A percentile compares a stretch with the other conserved stretches of the same genome.
These are phyloP conservation scores for Amyloporia xantha DNA, from an alignment of 768 basidiomycete genomes.

Conservation along the genomic window DNA sequence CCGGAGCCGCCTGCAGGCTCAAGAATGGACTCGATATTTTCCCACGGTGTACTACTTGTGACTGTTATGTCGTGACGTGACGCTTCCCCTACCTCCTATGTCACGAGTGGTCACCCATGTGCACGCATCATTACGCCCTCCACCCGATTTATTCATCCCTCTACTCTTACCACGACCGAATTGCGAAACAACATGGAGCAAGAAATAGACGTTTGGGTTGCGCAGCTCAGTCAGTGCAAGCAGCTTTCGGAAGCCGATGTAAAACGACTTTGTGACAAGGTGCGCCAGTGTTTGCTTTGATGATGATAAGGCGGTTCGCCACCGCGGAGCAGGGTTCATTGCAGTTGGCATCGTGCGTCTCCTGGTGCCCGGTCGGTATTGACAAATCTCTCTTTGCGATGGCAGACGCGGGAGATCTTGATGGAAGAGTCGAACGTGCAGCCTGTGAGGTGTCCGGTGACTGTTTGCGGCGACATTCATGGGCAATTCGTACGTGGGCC, in stretches of 20 bases:
- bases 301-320: constrained; percentile 25
- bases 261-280: constrained; percentile 99
- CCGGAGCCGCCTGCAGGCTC: not conserved
- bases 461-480: constrained; percentile 99
- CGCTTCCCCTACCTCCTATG: not conserved
- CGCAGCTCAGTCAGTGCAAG: constrained; percentile 95
- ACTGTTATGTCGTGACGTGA: constrained; percentile 8
- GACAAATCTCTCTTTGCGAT: constrained; percentile 6
- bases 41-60: too few species aligned
- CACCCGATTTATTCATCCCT: constrained; percentile 9
- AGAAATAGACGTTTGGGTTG: constrained; percentile 96
- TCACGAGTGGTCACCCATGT: too few species aligned
- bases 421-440: constrained; percentile 99
- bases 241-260: constrained; percentile 93
- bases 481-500: constrained; percentile 90
- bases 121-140: constrained; percentile 19
- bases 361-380: constrained; percentile 7
- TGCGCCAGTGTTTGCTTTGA: constrained; percentile 27
- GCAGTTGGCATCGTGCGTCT: constrained; percentile 4
- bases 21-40: constrained; percentile 1
- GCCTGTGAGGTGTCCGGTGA: constrained; percentile 96
- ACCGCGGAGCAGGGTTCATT: constrained; percentile 4
- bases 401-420: constrained; percentile 91
- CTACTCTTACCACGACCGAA: constrained; percentile 1
- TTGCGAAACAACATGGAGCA: constrained; percentile 36